These are phyloP conservation scores for Ammopiptanthus mongolicus DNA, from an alignment of 306 rosid genomes.

Conservation along the genomic window DNA sequence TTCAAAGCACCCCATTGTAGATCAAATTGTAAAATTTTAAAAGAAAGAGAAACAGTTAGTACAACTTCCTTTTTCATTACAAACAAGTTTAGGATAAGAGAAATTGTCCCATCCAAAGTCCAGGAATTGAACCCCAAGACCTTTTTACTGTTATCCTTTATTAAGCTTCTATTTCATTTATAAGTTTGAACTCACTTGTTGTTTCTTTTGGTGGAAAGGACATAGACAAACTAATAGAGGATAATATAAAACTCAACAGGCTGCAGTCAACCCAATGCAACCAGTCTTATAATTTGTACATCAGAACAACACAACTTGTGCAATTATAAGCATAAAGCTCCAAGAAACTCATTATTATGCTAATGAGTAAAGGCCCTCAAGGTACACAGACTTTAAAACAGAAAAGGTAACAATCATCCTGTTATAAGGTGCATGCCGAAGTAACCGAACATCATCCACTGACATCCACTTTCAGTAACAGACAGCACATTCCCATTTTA, in stretches of 20 bases:
- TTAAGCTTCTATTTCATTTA: neutral
- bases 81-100: neutral
- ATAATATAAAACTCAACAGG: neutral
- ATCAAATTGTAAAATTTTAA: conserved; percentile 2
- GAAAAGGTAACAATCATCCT: neutral
- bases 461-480: neutral
- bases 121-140: neutral
- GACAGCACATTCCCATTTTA: neutral
- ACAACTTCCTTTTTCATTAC: neutral
- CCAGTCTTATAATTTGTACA: neutral
- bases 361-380: neutral
- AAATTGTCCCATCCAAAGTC: neutral
- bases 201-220: neutral
- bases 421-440: neutral
- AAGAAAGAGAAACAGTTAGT: neutral
- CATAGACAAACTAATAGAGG: neutral
- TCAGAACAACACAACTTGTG: neutral
- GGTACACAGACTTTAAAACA: neutral
- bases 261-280: neutral
- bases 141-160: neutral
- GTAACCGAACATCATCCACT: neutral
- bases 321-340: conserved; percentile 6
- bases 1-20: neutral
- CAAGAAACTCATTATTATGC: neutral
- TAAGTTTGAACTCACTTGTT: neutral